Base-by-base conservation (phyloP, 805 yeast species). In the Metschnikowia bowlesiae region DNA sequence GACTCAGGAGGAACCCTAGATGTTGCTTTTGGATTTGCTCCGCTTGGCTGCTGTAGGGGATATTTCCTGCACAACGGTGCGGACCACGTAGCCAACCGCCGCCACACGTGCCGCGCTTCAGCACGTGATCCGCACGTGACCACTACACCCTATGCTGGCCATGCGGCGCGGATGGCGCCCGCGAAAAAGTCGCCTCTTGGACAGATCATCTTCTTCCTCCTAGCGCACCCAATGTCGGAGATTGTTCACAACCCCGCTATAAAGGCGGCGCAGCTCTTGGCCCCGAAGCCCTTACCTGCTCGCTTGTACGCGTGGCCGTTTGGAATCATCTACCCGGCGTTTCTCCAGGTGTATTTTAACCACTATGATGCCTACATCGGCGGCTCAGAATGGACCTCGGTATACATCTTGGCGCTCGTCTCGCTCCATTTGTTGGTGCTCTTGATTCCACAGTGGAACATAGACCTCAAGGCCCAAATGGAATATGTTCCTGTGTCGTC, bases 381-480 rank as follows among this genome's bases (percentile, higher is more conserved):
- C 41, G 97, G 97, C 28, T 79, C 85, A 42, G 99, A 92, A 70
- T 94, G 99, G 98, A 94, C 98, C 0, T 89, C 88, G 66, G 94
- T 92, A 35, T 91, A 82, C 62, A 73, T 89, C 26, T 85, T 95
- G 53, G 67, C 90, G 6, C 75, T 91, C 46, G 66, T 85, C 35
- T 82, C 96, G 2, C 53, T 86, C 51, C 95, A 92, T 64, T 71
- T 84, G 40, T 73, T 92, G 64, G 73, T 92, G 51, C 79, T 90
- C 85, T 79, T 92, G 66, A 80, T 89, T 81, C 97, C 98, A n/a
- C 85, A 86, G 62, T 92, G 99, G 99, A 89, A 84, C 64, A 78
- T 90, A 53, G 76, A 80, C 45, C 69, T 92, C 47, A 80, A 82
- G 53, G 80, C 88, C 34, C 66, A 68, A 3, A 89, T 92, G 71